Conservation (phyloP, 2,329 filamentous ascomycete genomes). For the Metarhizium anisopliae region DNA sequence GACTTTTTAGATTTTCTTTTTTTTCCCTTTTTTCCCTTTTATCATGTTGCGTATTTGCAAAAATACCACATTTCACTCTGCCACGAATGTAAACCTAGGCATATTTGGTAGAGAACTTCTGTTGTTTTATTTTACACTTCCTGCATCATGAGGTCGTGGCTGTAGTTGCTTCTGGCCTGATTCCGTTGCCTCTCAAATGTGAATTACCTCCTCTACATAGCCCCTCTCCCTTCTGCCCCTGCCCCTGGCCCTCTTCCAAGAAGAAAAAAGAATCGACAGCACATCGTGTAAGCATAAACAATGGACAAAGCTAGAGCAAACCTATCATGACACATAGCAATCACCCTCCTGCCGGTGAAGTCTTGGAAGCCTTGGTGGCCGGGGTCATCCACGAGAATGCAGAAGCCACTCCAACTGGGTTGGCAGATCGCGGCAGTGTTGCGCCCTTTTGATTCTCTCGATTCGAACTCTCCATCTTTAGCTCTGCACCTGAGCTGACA, state of each 20-base stretch:
- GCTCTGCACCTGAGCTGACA: constrained; percentile 32
- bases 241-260: not conserved
- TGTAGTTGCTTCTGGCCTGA: not conserved
- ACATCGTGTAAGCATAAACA: not conserved
- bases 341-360: constrained; percentile 21
- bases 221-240: not conserved
- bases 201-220: constrained; percentile 11
- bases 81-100: not conserved
- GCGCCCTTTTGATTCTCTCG: constrained; percentile 29
- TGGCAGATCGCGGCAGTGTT: constrained; percentile 50
- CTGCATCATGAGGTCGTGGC: not conserved
- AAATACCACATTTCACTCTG: not conserved
- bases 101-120: not conserved
- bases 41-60: not conserved
- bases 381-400: constrained; percentile 88
- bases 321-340: constrained; percentile 8
- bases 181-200: constrained; percentile 3
- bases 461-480: constrained; percentile 26
- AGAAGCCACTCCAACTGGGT: constrained; percentile 85
- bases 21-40: not conserved
- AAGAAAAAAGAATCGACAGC: not conserved
- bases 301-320: not conserved
- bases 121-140: not conserved
- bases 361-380: constrained; percentile 24
- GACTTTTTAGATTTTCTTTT: not conserved